Evolutionary conservation across 345 rosid species (phyloP).

Genomic region (Cardamine resedifolia): DNA sequence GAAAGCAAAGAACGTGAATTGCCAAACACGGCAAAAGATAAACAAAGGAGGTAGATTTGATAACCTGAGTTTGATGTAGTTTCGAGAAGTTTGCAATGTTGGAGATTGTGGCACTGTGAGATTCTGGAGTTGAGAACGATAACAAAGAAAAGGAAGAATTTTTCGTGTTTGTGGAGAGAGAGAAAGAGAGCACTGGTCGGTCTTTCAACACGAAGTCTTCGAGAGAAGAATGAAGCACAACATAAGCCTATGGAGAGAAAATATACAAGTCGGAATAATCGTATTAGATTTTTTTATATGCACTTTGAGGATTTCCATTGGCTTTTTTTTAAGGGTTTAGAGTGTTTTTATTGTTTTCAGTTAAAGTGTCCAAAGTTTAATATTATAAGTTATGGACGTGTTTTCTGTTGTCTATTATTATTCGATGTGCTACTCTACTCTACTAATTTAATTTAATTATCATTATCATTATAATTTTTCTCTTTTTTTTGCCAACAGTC

Average conservation of each 20-base stretch:
- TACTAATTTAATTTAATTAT: background rate
- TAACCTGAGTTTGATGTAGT: slow-evolving; percentile 33
- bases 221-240: slow-evolving; percentile 27
- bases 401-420: background rate
- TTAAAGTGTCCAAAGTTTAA: slow-evolving; percentile 4
- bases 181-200: slow-evolving; percentile 34
- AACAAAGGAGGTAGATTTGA: slow-evolving; percentile 29
- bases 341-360: slow-evolving; percentile 30
- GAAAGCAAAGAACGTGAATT: slow-evolving; percentile 39
- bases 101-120: slow-evolving; percentile 27
- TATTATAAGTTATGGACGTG: slow-evolving; percentile 17
- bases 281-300: slow-evolving; percentile 4
- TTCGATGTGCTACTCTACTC: background rate
- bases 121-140: slow-evolving; percentile 20
- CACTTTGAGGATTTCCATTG: slow-evolving; percentile 20
- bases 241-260: background rate
- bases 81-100: slow-evolving; percentile 25
- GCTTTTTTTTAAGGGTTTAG: slow-evolving; percentile 6
- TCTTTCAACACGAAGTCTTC: slow-evolving; percentile 43
- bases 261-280: slow-evolving; percentile 21
- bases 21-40: slow-evolving; percentile 37
- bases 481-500: too few relatives aligned
- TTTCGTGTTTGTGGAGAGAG: slow-evolving; percentile 19
- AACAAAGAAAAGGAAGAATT: slow-evolving; percentile 17
- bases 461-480: too few relatives aligned